phyloP scores from a whole-genome alignment of 495 filamentous ascomycete species.

The Penicillium desertorum region DNA sequence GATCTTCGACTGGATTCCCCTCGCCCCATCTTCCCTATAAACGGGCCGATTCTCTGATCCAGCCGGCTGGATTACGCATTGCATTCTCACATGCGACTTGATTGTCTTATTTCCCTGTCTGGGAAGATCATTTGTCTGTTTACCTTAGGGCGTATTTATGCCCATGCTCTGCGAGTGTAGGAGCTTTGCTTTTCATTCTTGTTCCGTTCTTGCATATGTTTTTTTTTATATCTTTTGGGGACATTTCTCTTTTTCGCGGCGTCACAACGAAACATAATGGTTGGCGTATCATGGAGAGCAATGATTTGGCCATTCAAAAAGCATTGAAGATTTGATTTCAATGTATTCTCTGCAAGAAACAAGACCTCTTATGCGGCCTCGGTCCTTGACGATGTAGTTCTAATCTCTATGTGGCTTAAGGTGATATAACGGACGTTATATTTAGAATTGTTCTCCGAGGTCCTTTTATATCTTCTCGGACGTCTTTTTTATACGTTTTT shows the following conservation, averaged over 20 bases:
- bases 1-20: not conserved
- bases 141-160: conserved; percentile 3
- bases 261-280: conserved; percentile 5
- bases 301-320: conserved; percentile 9
- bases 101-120: not conserved
- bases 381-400: not conserved
- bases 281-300: conserved; percentile 1
- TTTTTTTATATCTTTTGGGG: conserved; percentile 9
- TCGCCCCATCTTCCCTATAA: not conserved
- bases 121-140: not conserved
- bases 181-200: conserved; percentile 13
- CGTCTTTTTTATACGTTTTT: no score
- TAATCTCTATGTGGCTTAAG: not conserved
- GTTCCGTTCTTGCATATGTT: conserved; percentile 8
- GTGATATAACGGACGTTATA: not conserved
- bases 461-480: not conserved
- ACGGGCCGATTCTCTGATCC: conserved; percentile 1
- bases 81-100: conserved; percentile 2
- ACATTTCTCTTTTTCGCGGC: conserved; percentile 1
- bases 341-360: not conserved
- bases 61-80: conserved; percentile 1
- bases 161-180: conserved; percentile 10
- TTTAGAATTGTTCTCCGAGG: not conserved
- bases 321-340: conserved; percentile 1
- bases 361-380: not conserved